phyloP scores from a whole-genome alignment of 2,329 filamentous ascomycete species.

The Aspergillus felis region DNA sequence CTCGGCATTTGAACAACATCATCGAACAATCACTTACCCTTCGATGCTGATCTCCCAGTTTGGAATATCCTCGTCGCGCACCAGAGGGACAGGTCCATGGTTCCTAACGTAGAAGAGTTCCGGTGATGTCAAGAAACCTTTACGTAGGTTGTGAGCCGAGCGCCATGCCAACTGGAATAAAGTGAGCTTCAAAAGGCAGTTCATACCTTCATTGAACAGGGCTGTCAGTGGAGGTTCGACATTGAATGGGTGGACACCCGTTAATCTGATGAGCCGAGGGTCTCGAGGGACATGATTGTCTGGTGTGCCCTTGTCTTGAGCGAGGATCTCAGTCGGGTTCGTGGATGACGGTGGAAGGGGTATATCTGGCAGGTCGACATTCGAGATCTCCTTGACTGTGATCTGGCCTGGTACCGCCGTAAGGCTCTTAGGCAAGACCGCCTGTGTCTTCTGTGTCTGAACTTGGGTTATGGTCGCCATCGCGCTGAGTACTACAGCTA shows the following conservation, averaged over 20 bases:
- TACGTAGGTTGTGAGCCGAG: conserved; percentile 12
- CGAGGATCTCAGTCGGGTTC: conserved; percentile 58
- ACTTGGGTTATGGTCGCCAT: conserved; percentile 28
- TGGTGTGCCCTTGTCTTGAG: conserved; percentile 77
- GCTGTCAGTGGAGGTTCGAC: conserved; percentile 77
- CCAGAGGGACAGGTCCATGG: conserved; percentile 76
- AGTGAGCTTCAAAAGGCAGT: not conserved
- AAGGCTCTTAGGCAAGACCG: conserved; percentile 9
- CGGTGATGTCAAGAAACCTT: conserved; percentile 80
- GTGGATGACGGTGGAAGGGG: conserved; percentile 65
- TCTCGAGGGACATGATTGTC: conserved; percentile 79
- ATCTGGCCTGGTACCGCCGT: conserved; percentile 20
- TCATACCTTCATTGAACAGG: conserved; percentile 60
- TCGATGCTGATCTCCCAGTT: conserved; percentile 82
- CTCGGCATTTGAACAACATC: not conserved
- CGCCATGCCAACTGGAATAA: not conserved
- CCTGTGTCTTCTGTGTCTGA: conserved; percentile 20
- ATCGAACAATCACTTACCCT: conserved; percentile 46
- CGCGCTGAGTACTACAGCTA: not conserved
- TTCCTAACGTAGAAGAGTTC: conserved; percentile 91
- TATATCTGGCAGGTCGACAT: conserved; percentile 41
- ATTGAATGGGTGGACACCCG: conserved; percentile 88
- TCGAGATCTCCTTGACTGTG: conserved; percentile 22
- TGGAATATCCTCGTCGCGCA: conserved; percentile 66
- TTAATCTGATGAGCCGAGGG: conserved; percentile 75